Percentiles rank a stretch among this genome's conserved stretches.
Evolutionary conservation across 805 yeast genomes (phyloP).

Genomic region (Saturnispora zaruensis): DNA sequence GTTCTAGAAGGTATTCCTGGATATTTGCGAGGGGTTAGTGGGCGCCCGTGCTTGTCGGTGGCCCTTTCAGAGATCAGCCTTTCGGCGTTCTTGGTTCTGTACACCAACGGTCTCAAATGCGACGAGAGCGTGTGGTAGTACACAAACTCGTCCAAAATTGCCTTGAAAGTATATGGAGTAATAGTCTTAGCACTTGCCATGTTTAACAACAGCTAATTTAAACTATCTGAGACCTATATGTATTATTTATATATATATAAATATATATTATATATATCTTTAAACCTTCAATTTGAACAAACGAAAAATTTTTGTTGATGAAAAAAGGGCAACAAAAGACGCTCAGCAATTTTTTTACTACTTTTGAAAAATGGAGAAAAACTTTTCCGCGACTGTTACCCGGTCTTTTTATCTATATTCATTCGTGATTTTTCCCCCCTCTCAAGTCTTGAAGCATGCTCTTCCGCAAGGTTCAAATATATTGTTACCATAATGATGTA

Average conservation of each 20-base stretch:
- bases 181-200: neutral
- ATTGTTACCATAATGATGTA: neutral
- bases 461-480: no score
- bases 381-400: neutral
- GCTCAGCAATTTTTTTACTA: neutral
- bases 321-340: neutral
- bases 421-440: no score
- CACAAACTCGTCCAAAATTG: constrained; percentile 25
- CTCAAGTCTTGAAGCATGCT: no score
- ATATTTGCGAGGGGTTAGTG: constrained; percentile 19
- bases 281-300: neutral
- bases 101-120: constrained; percentile 20
- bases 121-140: constrained; percentile 20
- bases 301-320: neutral
- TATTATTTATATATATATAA: no score
- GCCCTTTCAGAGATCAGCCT: constrained; percentile 16
- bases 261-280: no score
- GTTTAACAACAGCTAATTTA: neutral
- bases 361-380: neutral
- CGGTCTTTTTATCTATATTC: neutral
- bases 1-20: constrained; percentile 23
- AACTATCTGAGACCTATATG: neutral
- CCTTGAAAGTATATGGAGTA: constrained; percentile 19
- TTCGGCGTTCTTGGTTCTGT: constrained; percentile 20
- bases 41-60: constrained; percentile 22